A percentile compares a stretch with the other conserved stretches of the same genome.
These are phyloP conservation scores for Xerocomus brunneocitrinus DNA, from an alignment of 768 basidiomycete species.

Conservation along the genomic window DNA sequence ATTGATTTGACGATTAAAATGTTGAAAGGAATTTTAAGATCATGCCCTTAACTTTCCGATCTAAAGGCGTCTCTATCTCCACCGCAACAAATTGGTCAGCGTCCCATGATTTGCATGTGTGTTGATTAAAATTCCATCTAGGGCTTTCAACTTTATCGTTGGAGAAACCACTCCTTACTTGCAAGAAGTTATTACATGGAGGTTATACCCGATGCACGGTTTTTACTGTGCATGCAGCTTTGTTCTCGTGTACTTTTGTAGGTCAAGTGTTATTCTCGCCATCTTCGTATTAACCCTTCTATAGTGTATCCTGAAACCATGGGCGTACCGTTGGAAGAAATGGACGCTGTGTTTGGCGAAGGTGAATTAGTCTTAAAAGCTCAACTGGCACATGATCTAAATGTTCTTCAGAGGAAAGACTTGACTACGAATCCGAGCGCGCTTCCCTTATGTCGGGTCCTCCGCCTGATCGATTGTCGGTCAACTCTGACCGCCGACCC, in stretches of 20 bases:
- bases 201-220: conserved; percentile 92
- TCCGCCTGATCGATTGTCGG: conserved; percentile 37
- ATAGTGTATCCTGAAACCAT: conserved; percentile 84
- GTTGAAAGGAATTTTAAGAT: conserved; percentile 46
- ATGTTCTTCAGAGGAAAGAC: conserved; percentile 44
- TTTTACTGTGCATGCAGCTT: conserved; percentile 89
- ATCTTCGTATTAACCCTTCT: conserved; percentile 6
- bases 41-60: conserved; percentile 83
- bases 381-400: conserved; percentile 14
- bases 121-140: conserved; percentile 13
- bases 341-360: conserved; percentile 89
- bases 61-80: conserved; percentile 93
- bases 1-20: background rate
- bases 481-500: conserved; percentile 25
- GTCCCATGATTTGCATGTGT: background rate
- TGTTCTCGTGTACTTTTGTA: conserved; percentile 78
- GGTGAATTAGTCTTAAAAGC: conserved; percentile 36
- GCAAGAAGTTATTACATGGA: conserved; percentile 86
- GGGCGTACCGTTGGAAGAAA: conserved; percentile 84
- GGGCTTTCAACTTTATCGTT: conserved; percentile 86
- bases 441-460: conserved; percentile 47
- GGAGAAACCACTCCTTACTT: conserved; percentile 84
- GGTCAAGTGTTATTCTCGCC: conserved; percentile 25
- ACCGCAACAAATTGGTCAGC: conserved; percentile 76
- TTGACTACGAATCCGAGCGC: conserved; percentile 63